These are phyloP conservation scores for Dictyostelium intermedium DNA, from an alignment of 78 protist genomes.

Conservation along the genomic window DNA sequence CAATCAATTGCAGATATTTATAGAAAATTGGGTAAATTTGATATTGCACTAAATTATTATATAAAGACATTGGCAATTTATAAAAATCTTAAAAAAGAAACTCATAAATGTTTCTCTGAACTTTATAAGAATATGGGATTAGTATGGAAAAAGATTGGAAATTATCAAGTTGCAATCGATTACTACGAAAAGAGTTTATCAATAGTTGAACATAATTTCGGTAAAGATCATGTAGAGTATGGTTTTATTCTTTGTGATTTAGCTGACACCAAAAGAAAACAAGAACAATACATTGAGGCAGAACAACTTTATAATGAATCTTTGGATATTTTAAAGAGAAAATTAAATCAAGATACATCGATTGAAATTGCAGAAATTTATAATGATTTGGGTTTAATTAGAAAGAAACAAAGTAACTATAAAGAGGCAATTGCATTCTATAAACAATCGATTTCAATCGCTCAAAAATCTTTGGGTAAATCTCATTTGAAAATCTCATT, in stretches of 20 bases:
- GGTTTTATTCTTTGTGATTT: conserved; percentile 51
- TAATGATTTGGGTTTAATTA: conserved; percentile 58
- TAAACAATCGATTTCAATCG: conserved; percentile 47
- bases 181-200: conserved; percentile 14
- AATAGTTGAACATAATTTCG: neutral
- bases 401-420: conserved; percentile 46
- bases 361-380: conserved; percentile 62
- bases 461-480: conserved; percentile 16
- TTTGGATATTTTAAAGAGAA: neutral
- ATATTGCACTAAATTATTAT: conserved; percentile 4
- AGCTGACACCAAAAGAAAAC: conserved; percentile 47
- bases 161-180: conserved; percentile 1
- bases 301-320: neutral
- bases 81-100: neutral
- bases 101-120: conserved; percentile 8
- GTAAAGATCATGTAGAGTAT: conserved; percentile 41
- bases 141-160: conserved; percentile 34
- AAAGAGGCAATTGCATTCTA: conserved; percentile 51
- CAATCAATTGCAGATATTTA: conserved; percentile 43
- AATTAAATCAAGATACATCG: conserved; percentile 3
- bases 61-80: neutral
- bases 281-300: conserved; percentile 14
- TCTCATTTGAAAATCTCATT: conserved; percentile 42
- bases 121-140: conserved; percentile 42
- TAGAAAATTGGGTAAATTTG: conserved; percentile 35